Conservation (phyloP, 2,329 filamentous ascomycete genomes). For the Aureobasidium zeae region DNA sequence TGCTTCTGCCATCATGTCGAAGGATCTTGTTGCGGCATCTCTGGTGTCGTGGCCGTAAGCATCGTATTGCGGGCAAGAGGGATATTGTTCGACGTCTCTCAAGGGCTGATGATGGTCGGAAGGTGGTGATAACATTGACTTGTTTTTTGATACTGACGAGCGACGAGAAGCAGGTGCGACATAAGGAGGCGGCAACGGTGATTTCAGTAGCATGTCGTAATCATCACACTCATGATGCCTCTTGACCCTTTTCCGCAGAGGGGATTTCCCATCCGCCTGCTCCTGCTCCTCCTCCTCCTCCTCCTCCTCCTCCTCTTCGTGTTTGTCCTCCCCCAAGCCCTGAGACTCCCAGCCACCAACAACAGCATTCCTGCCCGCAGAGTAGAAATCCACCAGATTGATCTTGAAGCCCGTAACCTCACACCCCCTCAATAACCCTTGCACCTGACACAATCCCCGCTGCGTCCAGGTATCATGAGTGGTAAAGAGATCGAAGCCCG, state of each 20-base stretch:
- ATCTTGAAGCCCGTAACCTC: neutral
- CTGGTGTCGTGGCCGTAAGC: too few relatives aligned
- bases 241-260: neutral
- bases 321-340: neutral
- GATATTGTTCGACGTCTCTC: too few relatives aligned
- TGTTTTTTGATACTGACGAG: too few relatives aligned
- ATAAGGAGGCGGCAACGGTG: too few relatives aligned
- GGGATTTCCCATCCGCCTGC: neutral
- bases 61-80: too few relatives aligned
- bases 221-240: neutral
- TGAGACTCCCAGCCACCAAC: neutral
- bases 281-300: neutral
- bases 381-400: neutral
- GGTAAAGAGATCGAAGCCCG: neutral
- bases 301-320: neutral
- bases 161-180: too few relatives aligned
- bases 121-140: too few relatives aligned
- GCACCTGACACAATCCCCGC: neutral
- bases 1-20: constrained; percentile 6
- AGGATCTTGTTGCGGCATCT: neutral
- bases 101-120: too few relatives aligned
- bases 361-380: neutral
- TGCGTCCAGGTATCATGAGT: neutral
- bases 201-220: too few relatives aligned
- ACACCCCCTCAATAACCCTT: neutral